phyloP scores from a whole-genome alignment of 148 eudicot species.

The Mesembryanthemum crystallinum region DNA sequence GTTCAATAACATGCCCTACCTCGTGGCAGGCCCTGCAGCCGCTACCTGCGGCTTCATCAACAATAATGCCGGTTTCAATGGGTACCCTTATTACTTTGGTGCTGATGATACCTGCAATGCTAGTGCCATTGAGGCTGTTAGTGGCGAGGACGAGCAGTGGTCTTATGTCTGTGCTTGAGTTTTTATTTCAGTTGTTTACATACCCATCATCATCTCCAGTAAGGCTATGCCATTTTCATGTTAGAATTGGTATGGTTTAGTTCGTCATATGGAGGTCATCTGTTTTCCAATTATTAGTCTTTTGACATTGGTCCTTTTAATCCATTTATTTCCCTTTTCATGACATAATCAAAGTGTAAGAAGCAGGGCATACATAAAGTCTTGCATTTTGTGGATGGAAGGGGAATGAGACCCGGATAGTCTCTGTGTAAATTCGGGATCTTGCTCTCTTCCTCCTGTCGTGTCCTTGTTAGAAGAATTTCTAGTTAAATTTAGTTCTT shows the following conservation, averaged over 20 bases:
- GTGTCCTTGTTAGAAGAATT: too few species aligned
- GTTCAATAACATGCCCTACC: constrained; percentile 87
- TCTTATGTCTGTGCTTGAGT: constrained; percentile 77
- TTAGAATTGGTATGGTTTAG: neutral
- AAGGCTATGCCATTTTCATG: too few species aligned
- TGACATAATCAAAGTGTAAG: too few species aligned
- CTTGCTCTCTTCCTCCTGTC: too few species aligned
- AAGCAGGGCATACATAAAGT: too few species aligned
- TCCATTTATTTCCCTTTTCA: too few species aligned
- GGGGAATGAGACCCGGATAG: too few species aligned
- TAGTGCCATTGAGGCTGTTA: constrained; percentile 35
- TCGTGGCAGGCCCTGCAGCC: constrained; percentile 25
- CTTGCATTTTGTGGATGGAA: too few species aligned
- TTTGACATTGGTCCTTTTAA: neutral
- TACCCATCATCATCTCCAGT: neutral
- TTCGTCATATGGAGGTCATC: constrained; percentile 51
- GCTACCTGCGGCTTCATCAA: constrained; percentile 25
- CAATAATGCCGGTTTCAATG: constrained; percentile 5
- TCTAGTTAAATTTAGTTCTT: too few species aligned
- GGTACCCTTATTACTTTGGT: constrained; percentile 25
- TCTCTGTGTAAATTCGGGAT: too few species aligned
- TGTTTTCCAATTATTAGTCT: constrained; percentile 33
- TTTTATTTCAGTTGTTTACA: neutral
- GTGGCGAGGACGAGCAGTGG: constrained; percentile 81
- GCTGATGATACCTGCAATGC: constrained; percentile 43